Evolutionary conservation across 2,329 filamentous ascomycete genomes (phyloP), one percentile per base, ranked within the genome.

Genomic region (Samsoniella hepiali): DNA sequence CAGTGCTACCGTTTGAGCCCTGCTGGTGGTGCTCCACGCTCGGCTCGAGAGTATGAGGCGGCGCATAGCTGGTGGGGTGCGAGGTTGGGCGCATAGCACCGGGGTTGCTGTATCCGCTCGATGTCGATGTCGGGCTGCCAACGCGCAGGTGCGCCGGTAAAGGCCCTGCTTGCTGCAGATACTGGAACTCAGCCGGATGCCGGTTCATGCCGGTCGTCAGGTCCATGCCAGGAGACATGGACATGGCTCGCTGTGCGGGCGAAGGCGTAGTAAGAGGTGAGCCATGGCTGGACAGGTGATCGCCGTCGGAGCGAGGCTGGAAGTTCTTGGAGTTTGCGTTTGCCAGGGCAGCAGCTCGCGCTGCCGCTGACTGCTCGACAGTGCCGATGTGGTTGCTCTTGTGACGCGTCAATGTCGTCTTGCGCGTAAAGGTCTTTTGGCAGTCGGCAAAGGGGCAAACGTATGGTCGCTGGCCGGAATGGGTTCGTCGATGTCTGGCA

Each of bases 391-490:
- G 95, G 71, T 96, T 91, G 70, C 96, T 97, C 77, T 97, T 93
- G 74, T 99, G 95, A 58, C 95, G 88, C 2, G 94, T 99, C 66
- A 99, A 81, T 3, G 95, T 98, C 1, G 95, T 98, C 67, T 94
- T 90, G 63, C 95, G 89, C 10, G 95, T 99, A 72, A 99, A 99
- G 0, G 94, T 98, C 84, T 98, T 98, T 74, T 98, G 93, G 76
- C 95, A 99, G 75, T 97, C 93, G 65, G 93, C 93, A 71, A 95
- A 98, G 1, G 93, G 93, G 78, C 95, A 99, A 76, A 97, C 97
- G 81, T 98, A 99, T 1, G 95, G 95, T 57, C 95, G 85, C 78
- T 95, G 97, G 64, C 95, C 95, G 4, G 92, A 96, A 74, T 99
- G 95, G 65, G 97, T 98, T 67, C 95, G 88, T 65, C 95, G 88